Conservation (phyloP, 331 rosid genomes). For the Pyrus hybrid region DNA sequence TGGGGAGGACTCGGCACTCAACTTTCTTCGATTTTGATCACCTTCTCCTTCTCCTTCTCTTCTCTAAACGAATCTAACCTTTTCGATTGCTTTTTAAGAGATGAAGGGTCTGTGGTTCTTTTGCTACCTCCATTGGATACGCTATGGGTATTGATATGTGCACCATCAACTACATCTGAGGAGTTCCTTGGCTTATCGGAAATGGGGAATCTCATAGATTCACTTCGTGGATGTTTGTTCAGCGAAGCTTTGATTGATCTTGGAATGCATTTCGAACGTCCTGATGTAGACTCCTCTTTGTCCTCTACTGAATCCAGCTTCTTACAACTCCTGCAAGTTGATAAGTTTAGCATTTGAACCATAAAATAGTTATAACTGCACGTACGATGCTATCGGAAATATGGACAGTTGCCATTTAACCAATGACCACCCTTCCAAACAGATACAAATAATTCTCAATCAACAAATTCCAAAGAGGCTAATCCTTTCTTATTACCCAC, state of each 20-base stretch:
- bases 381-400: background rate
- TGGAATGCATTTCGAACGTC: slow-evolving; percentile 79
- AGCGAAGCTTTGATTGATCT: slow-evolving; percentile 75
- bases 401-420: background rate
- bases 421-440: background rate
- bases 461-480: background rate
- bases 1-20: slow-evolving; percentile 48
- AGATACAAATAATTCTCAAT: background rate
- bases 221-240: slow-evolving; percentile 62
- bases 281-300: slow-evolving; percentile 47
- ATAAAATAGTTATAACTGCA: background rate
- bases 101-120: slow-evolving; percentile 55
- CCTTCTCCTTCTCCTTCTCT: slow-evolving; percentile 56
- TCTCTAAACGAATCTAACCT: slow-evolving; percentile 62
- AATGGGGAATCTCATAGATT: slow-evolving; percentile 68
- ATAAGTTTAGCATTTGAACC: background rate
- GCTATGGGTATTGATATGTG: slow-evolving; percentile 27
- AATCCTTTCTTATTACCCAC: background rate
- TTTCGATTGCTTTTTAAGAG: slow-evolving; percentile 38
- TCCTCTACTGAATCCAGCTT: slow-evolving; percentile 44
- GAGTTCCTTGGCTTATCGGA: slow-evolving; percentile 71
- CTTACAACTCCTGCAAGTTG: slow-evolving; percentile 41
- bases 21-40: slow-evolving; percentile 89
- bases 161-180: slow-evolving; percentile 38
- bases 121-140: slow-evolving; percentile 54